phyloP scores from a whole-genome alignment of 2,329 filamentous ascomycete species.

The Nannizzia gypsea region DNA sequence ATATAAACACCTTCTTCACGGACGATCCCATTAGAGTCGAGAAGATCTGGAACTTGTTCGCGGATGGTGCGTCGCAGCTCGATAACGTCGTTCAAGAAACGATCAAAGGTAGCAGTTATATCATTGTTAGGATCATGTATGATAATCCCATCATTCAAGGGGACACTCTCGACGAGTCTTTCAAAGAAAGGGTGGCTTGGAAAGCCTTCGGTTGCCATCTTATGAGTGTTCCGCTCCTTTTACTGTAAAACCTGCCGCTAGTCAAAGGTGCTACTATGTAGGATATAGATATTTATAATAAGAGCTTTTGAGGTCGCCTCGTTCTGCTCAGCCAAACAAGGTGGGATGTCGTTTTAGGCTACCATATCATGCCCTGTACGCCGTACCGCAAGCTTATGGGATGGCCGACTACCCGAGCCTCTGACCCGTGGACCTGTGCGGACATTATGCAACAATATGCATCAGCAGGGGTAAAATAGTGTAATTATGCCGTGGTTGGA shows the following conservation, averaged over 20 bases:
- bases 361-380: too few species aligned
- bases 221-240: not conserved
- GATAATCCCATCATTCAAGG: not conserved
- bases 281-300: not conserved
- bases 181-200: not conserved
- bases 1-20: conserved; percentile 18
- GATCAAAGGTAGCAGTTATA: not conserved
- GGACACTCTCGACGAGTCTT: not conserved
- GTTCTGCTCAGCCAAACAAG: too few species aligned
- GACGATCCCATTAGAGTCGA: not conserved
- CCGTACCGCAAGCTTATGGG: too few species aligned
- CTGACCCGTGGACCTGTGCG: not conserved
- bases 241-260: not conserved
- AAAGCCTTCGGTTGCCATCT: not conserved
- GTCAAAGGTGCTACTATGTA: not conserved
- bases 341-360: too few species aligned
- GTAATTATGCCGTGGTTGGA: not conserved
- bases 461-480: not conserved
- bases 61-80: not conserved
- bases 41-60: not conserved
- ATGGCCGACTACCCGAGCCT: too few species aligned
- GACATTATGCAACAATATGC: not conserved
- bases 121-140: not conserved
- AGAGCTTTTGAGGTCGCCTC: too few species aligned
- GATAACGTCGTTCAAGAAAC: conserved; percentile 1